These are phyloP conservation scores for Penicillium crustosum DNA, from an alignment of 2,329 filamentous ascomycete genomes.

Conservation along the genomic window DNA sequence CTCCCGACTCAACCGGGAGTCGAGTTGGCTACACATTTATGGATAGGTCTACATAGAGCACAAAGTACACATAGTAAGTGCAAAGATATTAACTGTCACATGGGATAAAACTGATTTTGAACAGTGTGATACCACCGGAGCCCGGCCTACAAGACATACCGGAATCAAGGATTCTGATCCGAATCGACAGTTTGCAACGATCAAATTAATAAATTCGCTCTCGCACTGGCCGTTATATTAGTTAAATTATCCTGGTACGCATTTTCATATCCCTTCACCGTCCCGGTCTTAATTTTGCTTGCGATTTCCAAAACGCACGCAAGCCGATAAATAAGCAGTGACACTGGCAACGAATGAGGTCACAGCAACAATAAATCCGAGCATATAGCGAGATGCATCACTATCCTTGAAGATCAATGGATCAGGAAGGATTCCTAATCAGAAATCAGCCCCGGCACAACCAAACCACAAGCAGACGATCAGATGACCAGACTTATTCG, in stretches of 20 bases:
- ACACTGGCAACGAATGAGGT: conserved; percentile 36
- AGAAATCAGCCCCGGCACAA: not conserved
- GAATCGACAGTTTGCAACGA: not conserved
- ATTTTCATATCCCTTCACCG: conserved; percentile 52
- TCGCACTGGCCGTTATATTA: conserved; percentile 37
- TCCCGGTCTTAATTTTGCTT: conserved; percentile 41
- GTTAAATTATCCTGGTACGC: conserved; percentile 56
- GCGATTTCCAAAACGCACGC: conserved; percentile 48
- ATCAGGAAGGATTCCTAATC: conserved; percentile 46
- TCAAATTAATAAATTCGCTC: not conserved
- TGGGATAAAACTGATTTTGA: not conserved
- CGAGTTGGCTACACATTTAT: not conserved
- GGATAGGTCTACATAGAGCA: not conserved
- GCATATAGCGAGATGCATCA: conserved; percentile 3
- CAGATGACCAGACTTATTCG: too few relatives aligned
- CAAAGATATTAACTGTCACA: too few relatives aligned
- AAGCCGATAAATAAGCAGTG: conserved; percentile 46
- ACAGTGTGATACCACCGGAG: not conserved
- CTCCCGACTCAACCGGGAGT: not conserved
- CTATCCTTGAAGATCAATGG: conserved; percentile 42
- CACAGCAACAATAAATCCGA: conserved; percentile 31
- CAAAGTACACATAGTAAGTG: not conserved
- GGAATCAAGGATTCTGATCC: not conserved
- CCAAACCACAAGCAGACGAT: not conserved
- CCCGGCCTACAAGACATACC: not conserved